These are phyloP conservation scores for Paraphaeosphaeria minitans DNA, from an alignment of 2,329 filamentous ascomycete genomes.

Conservation along the genomic window DNA sequence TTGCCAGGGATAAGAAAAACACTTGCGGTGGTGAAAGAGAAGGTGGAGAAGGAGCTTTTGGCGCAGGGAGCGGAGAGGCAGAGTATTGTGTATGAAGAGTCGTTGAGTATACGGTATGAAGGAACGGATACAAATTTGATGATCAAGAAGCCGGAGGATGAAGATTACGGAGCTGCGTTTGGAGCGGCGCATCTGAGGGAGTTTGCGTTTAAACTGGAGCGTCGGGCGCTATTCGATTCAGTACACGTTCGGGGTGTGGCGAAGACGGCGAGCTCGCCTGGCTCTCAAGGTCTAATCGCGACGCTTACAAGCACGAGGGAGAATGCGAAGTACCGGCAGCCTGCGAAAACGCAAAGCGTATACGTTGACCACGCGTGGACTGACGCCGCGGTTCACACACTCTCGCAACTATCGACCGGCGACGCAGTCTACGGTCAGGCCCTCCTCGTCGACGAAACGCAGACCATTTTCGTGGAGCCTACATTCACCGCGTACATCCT, in stretches of 20 bases:
- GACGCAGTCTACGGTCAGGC: constrained; percentile 72
- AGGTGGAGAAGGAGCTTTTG: constrained; percentile 65
- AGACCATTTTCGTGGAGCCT: constrained; percentile 86
- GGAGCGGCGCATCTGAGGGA: constrained; percentile 83
- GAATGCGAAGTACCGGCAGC: constrained; percentile 12
- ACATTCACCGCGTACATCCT: constrained; percentile 73
- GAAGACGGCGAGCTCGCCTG: constrained; percentile 14
- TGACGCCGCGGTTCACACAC: constrained; percentile 23
- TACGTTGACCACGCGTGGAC: constrained; percentile 22
- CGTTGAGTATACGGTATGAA: constrained; percentile 87
- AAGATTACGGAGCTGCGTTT: constrained; percentile 80
- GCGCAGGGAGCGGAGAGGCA: constrained; percentile 72
- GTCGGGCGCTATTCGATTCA: constrained; percentile 42
- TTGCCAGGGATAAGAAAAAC: constrained; percentile 27
- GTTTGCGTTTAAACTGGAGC: constrained; percentile 77
- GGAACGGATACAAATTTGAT: constrained; percentile 87
- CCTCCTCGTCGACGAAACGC: constrained; percentile 80
- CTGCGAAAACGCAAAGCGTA: constrained; percentile 3
- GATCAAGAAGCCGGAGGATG: constrained; percentile 76
- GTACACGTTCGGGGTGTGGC: constrained; percentile 49
- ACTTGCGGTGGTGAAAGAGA: background rate
- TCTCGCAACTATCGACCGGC: background rate
- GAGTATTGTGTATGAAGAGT: constrained; percentile 72
- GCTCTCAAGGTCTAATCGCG: background rate
- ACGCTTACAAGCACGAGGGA: constrained; percentile 22